Percentiles rank a stretch among this genome's conserved stretches.
Evolutionary conservation across 768 basidiomycete species (phyloP).

Genomic region (Termitomyces sp.): DNA sequence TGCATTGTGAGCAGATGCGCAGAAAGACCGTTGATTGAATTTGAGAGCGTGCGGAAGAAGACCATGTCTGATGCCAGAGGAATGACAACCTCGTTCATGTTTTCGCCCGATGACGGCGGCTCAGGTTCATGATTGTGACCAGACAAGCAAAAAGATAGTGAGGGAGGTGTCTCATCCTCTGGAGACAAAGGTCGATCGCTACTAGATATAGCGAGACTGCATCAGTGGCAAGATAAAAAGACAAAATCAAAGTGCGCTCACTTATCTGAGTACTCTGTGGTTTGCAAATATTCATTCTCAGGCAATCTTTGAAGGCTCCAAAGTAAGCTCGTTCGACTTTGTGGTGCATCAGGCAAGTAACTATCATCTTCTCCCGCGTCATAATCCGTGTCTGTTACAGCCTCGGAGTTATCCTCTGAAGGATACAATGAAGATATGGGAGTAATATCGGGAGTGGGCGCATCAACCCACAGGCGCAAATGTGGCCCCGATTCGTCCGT

Average conservation of each 20-base stretch:
- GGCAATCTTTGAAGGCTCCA: constrained; percentile 18
- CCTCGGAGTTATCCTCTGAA: constrained; percentile 7
- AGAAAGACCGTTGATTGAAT: constrained; percentile 49
- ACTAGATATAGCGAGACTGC: neutral
- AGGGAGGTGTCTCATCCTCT: neutral
- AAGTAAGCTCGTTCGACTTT: constrained; percentile 14
- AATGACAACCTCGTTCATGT: constrained; percentile 55
- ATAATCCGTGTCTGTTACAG: neutral
- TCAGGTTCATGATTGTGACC: neutral
- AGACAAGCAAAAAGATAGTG: neutral
- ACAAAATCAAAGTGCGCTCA: neutral
- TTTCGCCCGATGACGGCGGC: neutral
- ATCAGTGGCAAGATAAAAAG: neutral
- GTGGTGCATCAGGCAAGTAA: neutral
- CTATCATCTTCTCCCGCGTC: constrained; percentile 10
- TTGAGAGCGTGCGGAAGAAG: constrained; percentile 74
- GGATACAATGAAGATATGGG: constrained; percentile 7
- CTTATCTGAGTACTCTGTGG: constrained; percentile 8
- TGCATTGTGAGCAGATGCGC: constrained; percentile 47
- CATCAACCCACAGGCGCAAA: constrained; percentile 45
- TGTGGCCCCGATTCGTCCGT: constrained; percentile 44
- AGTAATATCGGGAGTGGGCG: constrained; percentile 6
- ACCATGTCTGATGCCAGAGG: constrained; percentile 75
- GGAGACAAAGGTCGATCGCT: neutral
- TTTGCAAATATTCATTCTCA: neutral